Percentiles rank a stretch among this genome's conserved stretches.
Conservation (phyloP, 2,329 filamentous ascomycete species). For the Neospermospora avenae region DNA sequence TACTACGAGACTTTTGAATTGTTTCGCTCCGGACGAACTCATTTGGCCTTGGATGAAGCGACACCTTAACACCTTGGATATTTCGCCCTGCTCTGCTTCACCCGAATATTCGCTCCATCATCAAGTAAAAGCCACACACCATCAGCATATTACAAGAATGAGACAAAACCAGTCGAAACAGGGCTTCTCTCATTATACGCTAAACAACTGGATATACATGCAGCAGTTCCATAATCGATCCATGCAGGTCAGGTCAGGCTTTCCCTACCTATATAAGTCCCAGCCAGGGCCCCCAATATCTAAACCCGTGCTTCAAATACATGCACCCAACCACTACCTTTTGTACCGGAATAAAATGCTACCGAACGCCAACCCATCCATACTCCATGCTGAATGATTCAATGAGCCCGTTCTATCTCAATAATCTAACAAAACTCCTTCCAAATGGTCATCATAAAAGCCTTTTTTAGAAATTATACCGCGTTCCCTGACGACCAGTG, state of each 20-base stretch:
- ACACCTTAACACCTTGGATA: too few species aligned
- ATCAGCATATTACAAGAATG: too few species aligned
- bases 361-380: not conserved
- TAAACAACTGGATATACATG: not conserved
- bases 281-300: too few species aligned
- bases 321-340: not conserved
- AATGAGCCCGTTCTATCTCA: not conserved
- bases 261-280: too few species aligned
- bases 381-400: slow-evolving; percentile 10
- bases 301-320: not conserved
- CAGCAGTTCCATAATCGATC: not conserved
- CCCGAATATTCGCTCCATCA: too few species aligned
- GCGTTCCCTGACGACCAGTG: slow-evolving; percentile 21
- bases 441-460: not conserved
- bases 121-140: too few species aligned
- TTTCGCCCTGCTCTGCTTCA: too few species aligned
- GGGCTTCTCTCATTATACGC: not conserved
- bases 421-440: not conserved
- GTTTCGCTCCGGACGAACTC: too few species aligned
- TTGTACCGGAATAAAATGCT: not conserved
- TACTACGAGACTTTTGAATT: too few species aligned
- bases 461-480: slow-evolving; percentile 16
- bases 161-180: not conserved
- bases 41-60: too few species aligned
- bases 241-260: not conserved